Conservation (phyloP, 441 rosid genomes). For the Pelargonium cotyledonis region DNA sequence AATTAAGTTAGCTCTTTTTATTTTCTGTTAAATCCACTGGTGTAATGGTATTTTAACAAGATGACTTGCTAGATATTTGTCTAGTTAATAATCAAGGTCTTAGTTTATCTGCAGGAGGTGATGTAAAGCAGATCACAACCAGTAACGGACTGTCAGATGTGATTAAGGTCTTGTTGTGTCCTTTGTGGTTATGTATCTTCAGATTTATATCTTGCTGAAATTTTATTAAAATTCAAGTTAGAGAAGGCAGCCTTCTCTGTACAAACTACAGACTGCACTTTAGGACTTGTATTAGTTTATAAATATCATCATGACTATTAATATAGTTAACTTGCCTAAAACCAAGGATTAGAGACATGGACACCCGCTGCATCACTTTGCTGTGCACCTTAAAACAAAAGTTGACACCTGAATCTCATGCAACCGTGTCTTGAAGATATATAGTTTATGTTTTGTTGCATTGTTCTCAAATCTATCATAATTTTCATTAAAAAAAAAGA, state of each 20-base stretch:
- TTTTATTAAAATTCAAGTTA: conserved; percentile 9
- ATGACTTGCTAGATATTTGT: conserved; percentile 15
- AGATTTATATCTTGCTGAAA: conserved; percentile 4
- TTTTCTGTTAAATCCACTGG: conserved; percentile 1
- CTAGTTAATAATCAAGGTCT: conserved; percentile 31
- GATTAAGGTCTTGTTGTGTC: conserved; percentile 65
- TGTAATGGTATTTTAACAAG: neutral
- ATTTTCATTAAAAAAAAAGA: too few species aligned
- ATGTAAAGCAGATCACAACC: conserved; percentile 64
- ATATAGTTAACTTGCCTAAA: neutral
- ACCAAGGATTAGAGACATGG: neutral
- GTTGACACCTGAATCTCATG: too few species aligned
- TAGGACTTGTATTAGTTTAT: conserved; percentile 6
- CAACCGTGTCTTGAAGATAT: too few species aligned
- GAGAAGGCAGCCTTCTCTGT: conserved; percentile 13
- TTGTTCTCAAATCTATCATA: neutral
- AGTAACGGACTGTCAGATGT: conserved; percentile 58
- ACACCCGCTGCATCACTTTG: too few species aligned
- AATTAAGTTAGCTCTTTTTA: neutral
- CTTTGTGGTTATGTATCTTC: conserved; percentile 21
- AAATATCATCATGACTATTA: neutral
- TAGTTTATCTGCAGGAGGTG: conserved; percentile 77
- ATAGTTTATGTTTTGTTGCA: neutral
- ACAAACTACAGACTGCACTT: neutral
- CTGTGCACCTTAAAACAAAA: too few species aligned